Evolutionary conservation across 2,329 filamentous ascomycete genomes (phyloP).

Genomic region (Rhinocladiella mackenziei): DNA sequence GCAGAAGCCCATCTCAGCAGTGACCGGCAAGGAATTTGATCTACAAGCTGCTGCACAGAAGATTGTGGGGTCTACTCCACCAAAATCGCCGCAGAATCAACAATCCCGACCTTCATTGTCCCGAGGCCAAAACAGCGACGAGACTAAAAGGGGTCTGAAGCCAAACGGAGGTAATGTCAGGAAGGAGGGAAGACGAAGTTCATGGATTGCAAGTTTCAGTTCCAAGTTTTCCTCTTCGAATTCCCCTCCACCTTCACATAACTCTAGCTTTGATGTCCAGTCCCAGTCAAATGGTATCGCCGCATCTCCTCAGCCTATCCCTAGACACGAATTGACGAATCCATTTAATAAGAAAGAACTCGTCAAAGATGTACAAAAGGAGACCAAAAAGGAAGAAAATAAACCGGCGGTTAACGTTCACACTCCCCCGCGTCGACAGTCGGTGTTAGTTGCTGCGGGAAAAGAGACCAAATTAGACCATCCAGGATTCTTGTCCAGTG

Average conservation of each 20-base stretch:
- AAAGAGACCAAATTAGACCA: conserved; percentile 58
- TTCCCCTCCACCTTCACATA: conserved; percentile 38
- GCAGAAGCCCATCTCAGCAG: conserved; percentile 6
- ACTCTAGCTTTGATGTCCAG: conserved; percentile 26
- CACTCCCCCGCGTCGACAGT: conserved; percentile 31
- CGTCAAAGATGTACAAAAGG: conserved; percentile 40
- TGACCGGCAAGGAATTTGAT: conserved; percentile 14
- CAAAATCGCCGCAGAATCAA: conserved; percentile 5
- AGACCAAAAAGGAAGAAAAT: conserved; percentile 36
- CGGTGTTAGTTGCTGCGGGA: conserved; percentile 29
- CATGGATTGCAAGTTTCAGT: conserved; percentile 91
- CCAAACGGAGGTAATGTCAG: conserved; percentile 13
- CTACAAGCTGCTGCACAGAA: conserved; percentile 8
- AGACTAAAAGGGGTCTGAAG: conserved; percentile 15
- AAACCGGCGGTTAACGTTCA: conserved; percentile 54
- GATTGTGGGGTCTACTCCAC: background rate
- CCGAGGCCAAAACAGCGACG: conserved; percentile 18
- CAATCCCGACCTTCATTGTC: conserved; percentile 13
- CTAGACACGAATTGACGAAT: conserved; percentile 41
- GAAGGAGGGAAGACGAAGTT: conserved; percentile 58
- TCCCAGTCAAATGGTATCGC: conserved; percentile 4
- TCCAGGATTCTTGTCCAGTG: conserved; percentile 72
- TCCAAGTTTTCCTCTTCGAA: conserved; percentile 91
- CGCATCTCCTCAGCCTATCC: conserved; percentile 29
- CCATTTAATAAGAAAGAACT: conserved; percentile 40